Conservation (phyloP, 2,329 filamentous ascomycete species). For the Epichloe baconii region DNA sequence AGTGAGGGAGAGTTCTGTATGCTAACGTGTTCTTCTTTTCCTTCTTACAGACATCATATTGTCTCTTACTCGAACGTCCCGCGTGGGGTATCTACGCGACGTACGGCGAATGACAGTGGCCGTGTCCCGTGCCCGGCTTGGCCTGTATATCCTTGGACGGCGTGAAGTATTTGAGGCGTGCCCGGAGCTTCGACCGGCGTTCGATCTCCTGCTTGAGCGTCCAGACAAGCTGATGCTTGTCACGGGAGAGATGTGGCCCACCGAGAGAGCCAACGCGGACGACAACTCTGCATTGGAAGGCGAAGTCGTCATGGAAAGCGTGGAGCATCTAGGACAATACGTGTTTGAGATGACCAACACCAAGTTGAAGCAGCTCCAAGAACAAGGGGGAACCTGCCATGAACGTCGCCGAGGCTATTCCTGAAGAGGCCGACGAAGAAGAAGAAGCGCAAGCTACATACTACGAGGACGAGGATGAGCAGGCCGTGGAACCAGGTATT, state of each 20-base stretch:
- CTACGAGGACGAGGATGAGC: slow-evolving; percentile 18
- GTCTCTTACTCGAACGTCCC: slow-evolving; percentile 77
- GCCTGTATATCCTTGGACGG: slow-evolving; percentile 83
- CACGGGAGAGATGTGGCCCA: slow-evolving; percentile 76
- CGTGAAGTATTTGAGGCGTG: slow-evolving; percentile 79
- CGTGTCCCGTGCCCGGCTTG: slow-evolving; percentile 79
- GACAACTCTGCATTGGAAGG: slow-evolving; percentile 32
- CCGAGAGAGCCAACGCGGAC: slow-evolving; percentile 36
- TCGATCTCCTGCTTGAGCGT: slow-evolving; percentile 62
- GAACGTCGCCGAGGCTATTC: slow-evolving; percentile 12
- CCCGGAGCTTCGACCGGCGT: slow-evolving; percentile 77
- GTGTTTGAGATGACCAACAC: slow-evolving; percentile 88
- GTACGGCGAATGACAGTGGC: slow-evolving; percentile 89
- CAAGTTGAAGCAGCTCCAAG: slow-evolving; percentile 35
- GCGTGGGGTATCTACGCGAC: slow-evolving; percentile 85
- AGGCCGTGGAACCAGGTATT: slow-evolving; percentile 21
- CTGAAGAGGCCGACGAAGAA: slow-evolving; percentile 16
- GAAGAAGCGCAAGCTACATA: slow-evolving; percentile 17
- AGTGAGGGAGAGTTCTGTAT: not conserved
- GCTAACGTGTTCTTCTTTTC: not conserved
- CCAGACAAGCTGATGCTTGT: slow-evolving; percentile 71
- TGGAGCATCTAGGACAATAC: slow-evolving; percentile 92
- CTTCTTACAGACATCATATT: slow-evolving; percentile 67
- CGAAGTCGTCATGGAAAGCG: slow-evolving; percentile 67
- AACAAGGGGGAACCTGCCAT: slow-evolving; percentile 15